These are phyloP conservation scores for Centaurea solstitialis DNA, from an alignment of 129 eudicot genomes.

Conservation along the genomic window DNA sequence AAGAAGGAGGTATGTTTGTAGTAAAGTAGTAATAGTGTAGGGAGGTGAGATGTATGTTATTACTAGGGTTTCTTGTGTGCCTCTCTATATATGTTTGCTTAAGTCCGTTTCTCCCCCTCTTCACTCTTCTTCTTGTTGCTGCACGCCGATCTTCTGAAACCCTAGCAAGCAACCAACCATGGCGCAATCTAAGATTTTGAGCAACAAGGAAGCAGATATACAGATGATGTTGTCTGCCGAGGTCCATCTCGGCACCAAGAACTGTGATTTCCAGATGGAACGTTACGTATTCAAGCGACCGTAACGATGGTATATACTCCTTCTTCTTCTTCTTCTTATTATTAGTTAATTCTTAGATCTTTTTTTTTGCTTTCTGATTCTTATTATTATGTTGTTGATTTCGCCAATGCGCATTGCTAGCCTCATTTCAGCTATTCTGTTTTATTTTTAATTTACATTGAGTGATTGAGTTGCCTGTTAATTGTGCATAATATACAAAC, in stretches of 20 bases:
- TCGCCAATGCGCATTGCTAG: no score
- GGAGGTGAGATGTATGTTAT: background rate
- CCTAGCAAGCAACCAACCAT: constrained; percentile 31
- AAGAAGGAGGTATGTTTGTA: background rate
- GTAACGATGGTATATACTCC: constrained; percentile 51
- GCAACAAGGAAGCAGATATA: constrained; percentile 66
- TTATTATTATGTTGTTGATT: no score
- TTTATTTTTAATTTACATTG: no score
- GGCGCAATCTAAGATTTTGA: constrained; percentile 28
- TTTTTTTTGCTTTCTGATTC: no score
- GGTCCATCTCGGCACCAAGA: constrained; percentile 80
- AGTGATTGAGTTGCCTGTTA: no score
- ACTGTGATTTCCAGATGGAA: constrained; percentile 83
- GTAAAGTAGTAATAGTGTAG: background rate
- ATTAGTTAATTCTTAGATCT: no score
- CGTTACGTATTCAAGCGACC: constrained; percentile 82
- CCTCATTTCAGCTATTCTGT: no score
- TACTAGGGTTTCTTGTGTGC: constrained; percentile 31
- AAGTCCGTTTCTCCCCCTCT: background rate
- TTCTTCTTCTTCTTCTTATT: no score
- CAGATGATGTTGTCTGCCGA: constrained; percentile 81
- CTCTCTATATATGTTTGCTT: constrained; percentile 26
- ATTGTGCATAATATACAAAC: no score
- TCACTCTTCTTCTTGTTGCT: constrained; percentile 2
- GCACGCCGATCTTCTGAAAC: constrained; percentile 33